These are phyloP conservation scores for Umbelopsis sp. DNA, from an alignment of 192 early-diverging fungal genomes.

Conservation along the genomic window DNA sequence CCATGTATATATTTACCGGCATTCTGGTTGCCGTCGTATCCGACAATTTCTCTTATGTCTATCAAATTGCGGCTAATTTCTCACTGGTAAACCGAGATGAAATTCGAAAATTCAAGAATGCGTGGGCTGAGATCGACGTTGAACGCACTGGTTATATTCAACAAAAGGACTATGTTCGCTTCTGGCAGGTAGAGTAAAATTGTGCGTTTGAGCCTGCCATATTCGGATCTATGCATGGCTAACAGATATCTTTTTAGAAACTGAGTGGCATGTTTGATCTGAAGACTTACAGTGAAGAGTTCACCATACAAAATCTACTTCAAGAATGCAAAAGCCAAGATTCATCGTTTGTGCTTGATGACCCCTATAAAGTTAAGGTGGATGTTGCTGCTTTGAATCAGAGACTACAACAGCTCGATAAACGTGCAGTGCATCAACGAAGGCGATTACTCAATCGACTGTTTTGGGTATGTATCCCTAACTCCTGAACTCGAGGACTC, in stretches of 20 bases:
- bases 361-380: constrained; percentile 21
- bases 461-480: constrained; percentile 35
- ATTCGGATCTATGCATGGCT: constrained; percentile 19
- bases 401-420: constrained; percentile 30
- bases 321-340: constrained; percentile 16
- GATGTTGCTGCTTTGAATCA: constrained; percentile 27
- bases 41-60: constrained; percentile 65
- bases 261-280: constrained; percentile 53
- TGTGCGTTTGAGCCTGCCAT: constrained; percentile 14
- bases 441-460: constrained; percentile 35
- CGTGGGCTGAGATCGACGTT: constrained; percentile 50
- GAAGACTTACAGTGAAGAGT: constrained; percentile 49
- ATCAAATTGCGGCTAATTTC: constrained; percentile 61
- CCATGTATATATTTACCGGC: constrained; percentile 67
- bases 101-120: constrained; percentile 59
- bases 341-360: neutral
- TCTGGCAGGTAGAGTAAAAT: constrained; percentile 46
- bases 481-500: too few species aligned
- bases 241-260: constrained; percentile 39
- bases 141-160: constrained; percentile 53
- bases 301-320: constrained; percentile 44
- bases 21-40: constrained; percentile 64
- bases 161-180: constrained; percentile 46
- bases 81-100: constrained; percentile 60
- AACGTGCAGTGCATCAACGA: constrained; percentile 27